Base-by-base conservation (phyloP, 371 early-diverging fungal genomes). In the Apophysomyces elegans region DNA sequence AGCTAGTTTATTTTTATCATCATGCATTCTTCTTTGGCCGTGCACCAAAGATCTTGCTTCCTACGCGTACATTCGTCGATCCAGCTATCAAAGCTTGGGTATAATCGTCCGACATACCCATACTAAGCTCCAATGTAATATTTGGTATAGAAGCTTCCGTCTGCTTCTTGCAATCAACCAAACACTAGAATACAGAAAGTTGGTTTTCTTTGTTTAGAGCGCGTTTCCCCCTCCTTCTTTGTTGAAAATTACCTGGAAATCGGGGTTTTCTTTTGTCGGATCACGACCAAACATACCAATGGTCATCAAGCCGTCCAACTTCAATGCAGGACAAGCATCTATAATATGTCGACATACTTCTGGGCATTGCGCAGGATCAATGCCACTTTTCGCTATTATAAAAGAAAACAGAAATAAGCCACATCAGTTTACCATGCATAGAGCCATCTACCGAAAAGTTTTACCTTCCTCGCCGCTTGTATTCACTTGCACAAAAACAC, bases 91-190 rank as follows among this genome's bases (percentile, higher is more conserved):
- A 82, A 7, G 97, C 97, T 39, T 85, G 80, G 66, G 86, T 84
- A 82, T 89, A 97, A 77, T 98, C 97, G 62, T 86, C 91, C n/a
- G 96, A 95, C 98, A 98, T 98, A 39, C 98, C 98, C 95, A 98
- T 97, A 73, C 95, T 95, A 58, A 94, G 84, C 73, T 93, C 95
- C 58, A 97, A 78, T 36, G 63, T 41, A 14, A 18, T 47, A 18
- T 50, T 68, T 54, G 69, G 62, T 50, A 85, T 35, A 36, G 65
- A 67, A 41, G 76, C 46, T 57, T 73, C 66, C 35, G 71, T 72
- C 16, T 67, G 58, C 5, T 59, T 18, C 47, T 72, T 81, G 61
- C 86, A 85, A 26, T 82, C 75, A 26, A 71, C 77, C 65, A 85
- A 67, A 12, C 73, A 70, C 80, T 83, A 70, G 12, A 45, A 2